Evolutionary conservation across 139 green algal genomes (phyloP), one percentile per base, ranked within the genome.

Genomic region (Micromonas commoda): DNA sequence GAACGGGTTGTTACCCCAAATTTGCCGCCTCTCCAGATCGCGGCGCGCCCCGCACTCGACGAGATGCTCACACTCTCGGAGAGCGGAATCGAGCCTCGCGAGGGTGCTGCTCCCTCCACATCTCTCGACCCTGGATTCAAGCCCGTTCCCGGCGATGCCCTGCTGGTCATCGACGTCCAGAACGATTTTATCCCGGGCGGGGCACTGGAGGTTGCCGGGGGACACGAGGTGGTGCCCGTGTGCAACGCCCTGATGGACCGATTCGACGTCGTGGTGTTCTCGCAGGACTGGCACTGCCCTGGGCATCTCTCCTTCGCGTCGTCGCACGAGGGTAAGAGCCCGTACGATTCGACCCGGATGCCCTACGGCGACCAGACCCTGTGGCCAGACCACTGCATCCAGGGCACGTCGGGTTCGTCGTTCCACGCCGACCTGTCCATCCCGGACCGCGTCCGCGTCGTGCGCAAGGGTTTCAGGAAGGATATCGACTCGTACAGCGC

Each of bases 371-470:
- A 1, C 1, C 57, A 72, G 31, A 79, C 73, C 33, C 38, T 79
- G 34, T 79, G 73, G 73, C 73, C 73, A 33, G 73, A 79, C 29
- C 73, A 79, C 61, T 79, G 73, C 73, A 60, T 79, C 31, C 57
- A 63, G 29, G 57, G 57, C 57, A 79, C 51, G 26, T 23, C 57
- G 24, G 73, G 73, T 19, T 26, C 39, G 21, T 23, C 34, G 32
- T 79, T 79, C 38, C 73, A 79, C 60, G 3, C 24, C 4, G n/a
- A 63, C 21, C 23, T 79, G 24, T 9, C 21, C 9, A 28, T 79
- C 23, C 57, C 57, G 2, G 9, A 34, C 23, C 19, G 31, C 21
- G 24, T n/a, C 31, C 26, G 32, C 5, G 60, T 79, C 1, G 61
- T 79, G 24, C 57, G 73, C 9, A 79, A 79, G 29, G 73, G 73